These are phyloP conservation scores for Kwoniella dendrophila DNA, from an alignment of 768 basidiomycete genomes.

Conservation along the genomic window DNA sequence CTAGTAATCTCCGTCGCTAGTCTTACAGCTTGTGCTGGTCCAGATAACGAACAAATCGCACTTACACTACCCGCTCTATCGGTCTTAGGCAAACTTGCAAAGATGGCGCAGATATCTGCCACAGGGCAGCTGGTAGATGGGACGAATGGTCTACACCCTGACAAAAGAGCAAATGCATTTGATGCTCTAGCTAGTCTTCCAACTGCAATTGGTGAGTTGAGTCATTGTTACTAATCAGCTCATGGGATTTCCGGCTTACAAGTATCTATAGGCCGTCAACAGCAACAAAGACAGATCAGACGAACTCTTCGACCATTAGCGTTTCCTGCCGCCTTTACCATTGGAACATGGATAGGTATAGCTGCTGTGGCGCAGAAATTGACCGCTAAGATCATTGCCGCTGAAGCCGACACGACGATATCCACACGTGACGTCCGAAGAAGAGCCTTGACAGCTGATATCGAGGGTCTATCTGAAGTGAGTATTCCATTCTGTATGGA, in stretches of 20 bases:
- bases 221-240: background rate
- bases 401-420: conserved; percentile 24
- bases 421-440: conserved; percentile 18
- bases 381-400: conserved; percentile 32
- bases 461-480: conserved; percentile 43
- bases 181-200: conserved; percentile 34
- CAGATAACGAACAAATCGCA: conserved; percentile 24
- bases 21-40: conserved; percentile 13
- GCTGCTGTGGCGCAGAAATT: conserved; percentile 19
- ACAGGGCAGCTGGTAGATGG: conserved; percentile 1
- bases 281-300: conserved; percentile 42
- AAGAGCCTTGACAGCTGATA: conserved; percentile 33
- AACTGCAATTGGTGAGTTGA: conserved; percentile 31
- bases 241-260: no score
- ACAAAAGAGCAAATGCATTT: conserved; percentile 21
- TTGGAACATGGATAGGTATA: conserved; percentile 27
- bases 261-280: conserved; percentile 38
- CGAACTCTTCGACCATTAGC: conserved; percentile 22
- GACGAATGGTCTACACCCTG: background rate
- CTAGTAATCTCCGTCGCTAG: conserved; percentile 22
- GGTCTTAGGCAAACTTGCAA: conserved; percentile 16
- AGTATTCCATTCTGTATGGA: conserved; percentile 1
- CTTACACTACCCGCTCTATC: conserved; percentile 16
- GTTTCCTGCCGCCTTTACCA: conserved; percentile 14
- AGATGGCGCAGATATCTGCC: conserved; percentile 15